A percentile compares a stretch with the other conserved stretches of the same genome.
phyloP scores from a whole-genome alignment of 129 eudicot genomes.

The Deinandra increscens region DNA sequence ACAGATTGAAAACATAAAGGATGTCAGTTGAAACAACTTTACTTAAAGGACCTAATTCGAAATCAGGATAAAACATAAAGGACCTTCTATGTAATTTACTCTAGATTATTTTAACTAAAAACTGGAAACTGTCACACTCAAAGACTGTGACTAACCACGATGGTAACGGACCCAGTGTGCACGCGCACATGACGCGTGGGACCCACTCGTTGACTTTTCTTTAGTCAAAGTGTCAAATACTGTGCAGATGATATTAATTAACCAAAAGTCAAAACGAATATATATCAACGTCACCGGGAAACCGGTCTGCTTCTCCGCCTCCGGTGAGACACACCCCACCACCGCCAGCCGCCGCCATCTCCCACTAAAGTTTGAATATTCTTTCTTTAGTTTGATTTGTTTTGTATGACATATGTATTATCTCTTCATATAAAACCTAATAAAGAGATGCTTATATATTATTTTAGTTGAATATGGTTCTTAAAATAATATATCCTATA shows the following conservation, averaged over 20 bases:
- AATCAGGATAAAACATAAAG: too few species aligned
- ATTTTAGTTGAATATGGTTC: too few species aligned
- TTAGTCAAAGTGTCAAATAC: constrained; percentile 12
- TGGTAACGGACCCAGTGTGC: constrained; percentile 3
- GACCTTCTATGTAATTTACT: too few species aligned
- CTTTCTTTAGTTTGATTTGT: too few species aligned
- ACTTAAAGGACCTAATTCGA: too few species aligned
- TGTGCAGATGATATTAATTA: too few species aligned
- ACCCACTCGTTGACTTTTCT: constrained; percentile 33
- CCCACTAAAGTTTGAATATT: neutral
- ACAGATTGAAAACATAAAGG: too few species aligned
- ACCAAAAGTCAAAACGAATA: constrained; percentile 26
- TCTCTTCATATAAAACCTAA: too few species aligned
- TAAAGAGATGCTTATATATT: too few species aligned
- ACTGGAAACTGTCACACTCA: constrained; percentile 28
- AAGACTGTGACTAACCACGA: constrained; percentile 4
- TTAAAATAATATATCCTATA: too few species aligned
- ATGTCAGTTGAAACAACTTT: too few species aligned
- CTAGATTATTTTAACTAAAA: neutral
- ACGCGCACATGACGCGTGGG: constrained; percentile 37
- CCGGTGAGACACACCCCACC: constrained; percentile 5
- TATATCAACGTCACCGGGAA: neutral
- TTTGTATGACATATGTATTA: too few species aligned
- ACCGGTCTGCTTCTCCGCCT: constrained; percentile 20
- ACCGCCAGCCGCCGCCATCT: constrained; percentile 16